Percentiles rank a stretch among this genome's conserved stretches.
Evolutionary conservation across 495 filamentous ascomycete species (phyloP).

Genomic region (Aspergillus ostianus): DNA sequence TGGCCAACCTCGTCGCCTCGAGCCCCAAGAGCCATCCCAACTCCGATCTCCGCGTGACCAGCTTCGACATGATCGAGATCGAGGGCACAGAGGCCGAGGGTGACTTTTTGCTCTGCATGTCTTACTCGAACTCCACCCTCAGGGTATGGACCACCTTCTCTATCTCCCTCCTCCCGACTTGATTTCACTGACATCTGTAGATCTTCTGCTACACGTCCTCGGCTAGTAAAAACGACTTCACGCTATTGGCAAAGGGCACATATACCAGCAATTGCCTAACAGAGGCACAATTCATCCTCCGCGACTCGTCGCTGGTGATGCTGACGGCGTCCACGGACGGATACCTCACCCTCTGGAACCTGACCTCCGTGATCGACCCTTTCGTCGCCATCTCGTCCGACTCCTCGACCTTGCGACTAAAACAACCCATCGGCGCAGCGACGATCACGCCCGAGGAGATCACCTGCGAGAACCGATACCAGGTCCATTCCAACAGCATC

Average conservation of each 20-base stretch:
- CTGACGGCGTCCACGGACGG: constrained; percentile 66
- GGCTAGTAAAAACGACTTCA: constrained; percentile 41
- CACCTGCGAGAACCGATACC: constrained; percentile 36
- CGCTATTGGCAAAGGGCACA: constrained; percentile 50
- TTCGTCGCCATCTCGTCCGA: constrained; percentile 29
- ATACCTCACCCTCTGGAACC: constrained; percentile 53
- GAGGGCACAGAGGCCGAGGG: constrained; percentile 18
- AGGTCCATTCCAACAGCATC: constrained; percentile 73
- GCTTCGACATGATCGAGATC: constrained; percentile 60
- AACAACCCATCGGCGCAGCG: constrained; percentile 16
- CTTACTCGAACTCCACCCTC: constrained; percentile 76
- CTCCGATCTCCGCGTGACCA: constrained; percentile 74
- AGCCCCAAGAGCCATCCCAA: constrained; percentile 57
- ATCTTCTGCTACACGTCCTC: constrained; percentile 58
- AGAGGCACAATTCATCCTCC: constrained; percentile 56
- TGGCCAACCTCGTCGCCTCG: constrained; percentile 61
- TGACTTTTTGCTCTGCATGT: constrained; percentile 58
- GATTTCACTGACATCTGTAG: constrained; percentile 21
- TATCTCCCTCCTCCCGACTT: not conserved
- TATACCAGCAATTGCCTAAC: constrained; percentile 84
- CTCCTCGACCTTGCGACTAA: constrained; percentile 18
- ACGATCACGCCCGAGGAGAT: constrained; percentile 24
- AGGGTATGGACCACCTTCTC: constrained; percentile 39
- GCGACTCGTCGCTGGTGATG: constrained; percentile 30
- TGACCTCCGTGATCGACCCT: constrained; percentile 32